phyloP scores from a whole-genome alignment of 768 basidiomycete genomes.

The Wakefieldia striispora region DNA sequence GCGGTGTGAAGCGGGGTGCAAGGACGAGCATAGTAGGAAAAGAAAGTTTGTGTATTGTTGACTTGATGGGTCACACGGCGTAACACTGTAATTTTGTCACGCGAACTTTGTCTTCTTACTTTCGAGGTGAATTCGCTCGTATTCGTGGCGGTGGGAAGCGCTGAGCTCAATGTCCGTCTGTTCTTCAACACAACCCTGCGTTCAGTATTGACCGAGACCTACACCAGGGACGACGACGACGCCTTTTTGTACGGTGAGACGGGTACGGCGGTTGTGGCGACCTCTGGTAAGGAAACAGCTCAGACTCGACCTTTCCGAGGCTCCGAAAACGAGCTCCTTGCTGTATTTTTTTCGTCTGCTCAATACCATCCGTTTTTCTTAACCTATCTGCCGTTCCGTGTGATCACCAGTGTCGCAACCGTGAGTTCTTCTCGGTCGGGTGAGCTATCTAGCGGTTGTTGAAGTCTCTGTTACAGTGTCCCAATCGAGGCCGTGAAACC shows the following conservation, averaged over 20 bases:
- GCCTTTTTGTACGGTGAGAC: slow-evolving; percentile 74
- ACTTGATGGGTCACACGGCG: slow-evolving; percentile 18
- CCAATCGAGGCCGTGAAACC: slow-evolving; percentile 42
- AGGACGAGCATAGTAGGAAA: slow-evolving; percentile 9
- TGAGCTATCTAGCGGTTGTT: slow-evolving; percentile 21
- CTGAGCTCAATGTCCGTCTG: slow-evolving; percentile 30
- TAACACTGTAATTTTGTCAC: slow-evolving; percentile 27
- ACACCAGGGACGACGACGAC: slow-evolving; percentile 72
- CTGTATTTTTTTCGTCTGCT: slow-evolving; percentile 33
- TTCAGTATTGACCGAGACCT: slow-evolving; percentile 24
- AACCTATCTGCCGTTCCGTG: slow-evolving; percentile 34
- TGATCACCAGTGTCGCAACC: slow-evolving; percentile 57
- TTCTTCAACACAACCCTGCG: slow-evolving; percentile 13
- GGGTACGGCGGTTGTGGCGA: slow-evolving; percentile 30
- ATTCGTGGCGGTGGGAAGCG: slow-evolving; percentile 18
- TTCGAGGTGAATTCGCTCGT: slow-evolving; percentile 18
- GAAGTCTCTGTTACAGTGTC: slow-evolving; percentile 30
- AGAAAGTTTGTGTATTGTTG: slow-evolving; percentile 2
- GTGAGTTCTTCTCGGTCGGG: slow-evolving; percentile 48
- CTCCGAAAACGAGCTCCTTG: slow-evolving; percentile 29
- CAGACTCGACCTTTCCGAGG: slow-evolving; percentile 22
- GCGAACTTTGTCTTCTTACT: slow-evolving; percentile 21
- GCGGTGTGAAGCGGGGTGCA: slow-evolving; percentile 11
- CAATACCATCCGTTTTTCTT: slow-evolving; percentile 43
- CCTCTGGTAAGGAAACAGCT: slow-evolving; percentile 47